Evolutionary conservation across 2,329 filamentous ascomycete genomes (phyloP).

Genomic region (Fusarium cyanostomum): DNA sequence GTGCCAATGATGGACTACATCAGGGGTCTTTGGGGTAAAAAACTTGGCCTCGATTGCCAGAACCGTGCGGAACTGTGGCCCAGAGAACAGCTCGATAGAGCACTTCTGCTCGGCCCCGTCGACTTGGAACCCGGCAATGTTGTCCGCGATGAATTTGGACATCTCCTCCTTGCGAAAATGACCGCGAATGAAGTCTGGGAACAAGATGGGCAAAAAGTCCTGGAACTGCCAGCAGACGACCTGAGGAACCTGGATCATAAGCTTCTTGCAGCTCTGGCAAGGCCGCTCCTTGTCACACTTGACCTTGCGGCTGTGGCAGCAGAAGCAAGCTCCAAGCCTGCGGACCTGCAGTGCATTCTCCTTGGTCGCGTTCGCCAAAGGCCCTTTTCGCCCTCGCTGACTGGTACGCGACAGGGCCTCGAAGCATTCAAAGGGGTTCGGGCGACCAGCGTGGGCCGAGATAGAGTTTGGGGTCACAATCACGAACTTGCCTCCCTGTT

Average conservation of each 20-base stretch:
- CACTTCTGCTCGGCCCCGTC: slow-evolving; percentile 54
- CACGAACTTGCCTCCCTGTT: slow-evolving; percentile 59
- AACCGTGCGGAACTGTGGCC: slow-evolving; percentile 54
- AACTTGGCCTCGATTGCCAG: slow-evolving; percentile 61
- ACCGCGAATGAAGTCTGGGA: slow-evolving; percentile 60
- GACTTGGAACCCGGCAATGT: slow-evolving; percentile 56
- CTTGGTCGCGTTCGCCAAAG: slow-evolving; percentile 63
- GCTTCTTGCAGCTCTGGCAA: slow-evolving; percentile 65
- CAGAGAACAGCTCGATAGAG: slow-evolving; percentile 60
- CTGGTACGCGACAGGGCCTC: slow-evolving; percentile 60
- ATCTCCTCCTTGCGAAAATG: slow-evolving; percentile 64
- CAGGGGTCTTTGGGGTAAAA: slow-evolving; percentile 59
- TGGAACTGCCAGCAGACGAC: slow-evolving; percentile 68
- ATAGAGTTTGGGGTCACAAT: slow-evolving; percentile 65
- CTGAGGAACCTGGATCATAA: slow-evolving; percentile 60
- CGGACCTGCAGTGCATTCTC: slow-evolving; percentile 64
- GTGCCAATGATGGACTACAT: slow-evolving; percentile 63
- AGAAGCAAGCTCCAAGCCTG: slow-evolving; percentile 65
- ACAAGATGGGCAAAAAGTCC: slow-evolving; percentile 62
- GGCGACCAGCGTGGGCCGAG: slow-evolving; percentile 58
- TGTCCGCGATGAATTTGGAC: slow-evolving; percentile 58
- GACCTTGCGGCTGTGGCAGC: slow-evolving; percentile 68
- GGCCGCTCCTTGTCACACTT: slow-evolving; percentile 65
- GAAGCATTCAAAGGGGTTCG: slow-evolving; percentile 65
- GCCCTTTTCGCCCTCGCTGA: slow-evolving; percentile 65